Percentiles rank a stretch among this genome's conserved stretches.
These are phyloP conservation scores for Boletus hoseneyae DNA, from an alignment of 1,284 basidiomycete species.

Conservation along the genomic window DNA sequence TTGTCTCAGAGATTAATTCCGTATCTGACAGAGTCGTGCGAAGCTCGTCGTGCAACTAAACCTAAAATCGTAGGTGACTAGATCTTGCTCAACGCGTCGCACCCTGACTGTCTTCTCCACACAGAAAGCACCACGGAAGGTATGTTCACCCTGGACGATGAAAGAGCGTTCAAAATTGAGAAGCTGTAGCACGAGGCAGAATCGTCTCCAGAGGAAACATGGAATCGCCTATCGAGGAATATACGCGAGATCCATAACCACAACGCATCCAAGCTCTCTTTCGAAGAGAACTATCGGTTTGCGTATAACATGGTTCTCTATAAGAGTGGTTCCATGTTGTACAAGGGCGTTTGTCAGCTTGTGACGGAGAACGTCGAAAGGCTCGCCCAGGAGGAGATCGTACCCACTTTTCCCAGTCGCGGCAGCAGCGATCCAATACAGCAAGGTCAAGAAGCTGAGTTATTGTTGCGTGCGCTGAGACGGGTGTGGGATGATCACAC, in stretches of 20 bases:
- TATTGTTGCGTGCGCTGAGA: constrained; percentile 80
- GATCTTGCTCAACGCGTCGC: constrained; percentile 13
- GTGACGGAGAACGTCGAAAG: constrained; percentile 81
- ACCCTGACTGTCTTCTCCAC: constrained; percentile 20
- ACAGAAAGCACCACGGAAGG: constrained; percentile 57
- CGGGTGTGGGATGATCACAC: constrained; percentile 95
- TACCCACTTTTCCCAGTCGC: constrained; percentile 75
- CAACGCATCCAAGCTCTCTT: constrained; percentile 89
- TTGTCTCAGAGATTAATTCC: background rate
- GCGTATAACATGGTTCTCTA: constrained; percentile 93
- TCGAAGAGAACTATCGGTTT: constrained; percentile 95
- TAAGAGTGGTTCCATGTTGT: constrained; percentile 85
- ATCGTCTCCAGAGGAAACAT: constrained; percentile 68
- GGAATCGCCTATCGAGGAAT: constrained; percentile 75
- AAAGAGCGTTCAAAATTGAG: background rate
- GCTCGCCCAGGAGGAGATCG: constrained; percentile 75
- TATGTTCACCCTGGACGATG: constrained; percentile 21
- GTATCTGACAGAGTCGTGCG: constrained; percentile 1
- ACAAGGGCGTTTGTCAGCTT: constrained; percentile 81
- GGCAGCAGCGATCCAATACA: constrained; percentile 54
- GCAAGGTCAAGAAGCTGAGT: constrained; percentile 76
- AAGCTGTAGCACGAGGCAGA: constrained; percentile 59
- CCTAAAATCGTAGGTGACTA: constrained; percentile 48
- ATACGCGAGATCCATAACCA: constrained; percentile 96
- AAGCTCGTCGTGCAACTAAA: constrained; percentile 42